A percentile compares a stretch with the other conserved stretches of the same genome.
Conservation (phyloP, 2,329 filamentous ascomycete genomes). For the Cladosporium phlei region DNA sequence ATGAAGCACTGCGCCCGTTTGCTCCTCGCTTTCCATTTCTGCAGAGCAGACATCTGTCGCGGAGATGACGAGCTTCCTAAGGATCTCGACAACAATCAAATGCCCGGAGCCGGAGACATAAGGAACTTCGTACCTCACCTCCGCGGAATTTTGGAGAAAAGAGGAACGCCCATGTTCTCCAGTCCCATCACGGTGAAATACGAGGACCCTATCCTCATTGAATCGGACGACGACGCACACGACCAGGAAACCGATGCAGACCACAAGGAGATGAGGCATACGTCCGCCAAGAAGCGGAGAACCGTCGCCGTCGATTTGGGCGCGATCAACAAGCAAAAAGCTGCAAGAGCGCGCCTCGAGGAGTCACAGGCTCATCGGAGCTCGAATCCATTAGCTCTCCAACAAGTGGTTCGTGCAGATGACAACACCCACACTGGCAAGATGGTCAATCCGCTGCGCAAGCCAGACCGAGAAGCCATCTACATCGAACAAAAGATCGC, state of each 20-base stretch:
- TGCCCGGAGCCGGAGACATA: neutral
- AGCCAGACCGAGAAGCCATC: conserved; percentile 56
- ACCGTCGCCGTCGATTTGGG: conserved; percentile 8
- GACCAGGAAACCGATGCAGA: neutral
- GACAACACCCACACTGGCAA: conserved; percentile 31
- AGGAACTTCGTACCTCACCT: neutral
- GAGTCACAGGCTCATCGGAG: conserved; percentile 15
- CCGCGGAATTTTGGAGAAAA: neutral
- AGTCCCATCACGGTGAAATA: neutral
- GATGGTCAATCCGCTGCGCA: conserved; percentile 64
- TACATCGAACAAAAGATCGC: conserved; percentile 63
- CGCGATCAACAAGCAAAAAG: conserved; percentile 19
- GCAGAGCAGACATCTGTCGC: neutral
- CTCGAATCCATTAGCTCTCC: conserved; percentile 20
- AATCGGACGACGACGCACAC: conserved; percentile 4
- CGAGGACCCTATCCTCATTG: conserved; percentile 4
- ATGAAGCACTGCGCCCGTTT: conserved; percentile 4
- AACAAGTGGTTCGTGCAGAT: conserved; percentile 16
- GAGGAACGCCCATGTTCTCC: neutral
- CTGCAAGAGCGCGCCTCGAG: conserved; percentile 16
- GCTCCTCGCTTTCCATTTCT: neutral
- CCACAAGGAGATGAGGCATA: neutral
- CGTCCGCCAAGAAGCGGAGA: neutral
- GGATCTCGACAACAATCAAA: neutral
- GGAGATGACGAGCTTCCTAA: neutral